phyloP scores from a whole-genome alignment of 2,329 filamentous ascomycete species.

The Fusarium musae region DNA sequence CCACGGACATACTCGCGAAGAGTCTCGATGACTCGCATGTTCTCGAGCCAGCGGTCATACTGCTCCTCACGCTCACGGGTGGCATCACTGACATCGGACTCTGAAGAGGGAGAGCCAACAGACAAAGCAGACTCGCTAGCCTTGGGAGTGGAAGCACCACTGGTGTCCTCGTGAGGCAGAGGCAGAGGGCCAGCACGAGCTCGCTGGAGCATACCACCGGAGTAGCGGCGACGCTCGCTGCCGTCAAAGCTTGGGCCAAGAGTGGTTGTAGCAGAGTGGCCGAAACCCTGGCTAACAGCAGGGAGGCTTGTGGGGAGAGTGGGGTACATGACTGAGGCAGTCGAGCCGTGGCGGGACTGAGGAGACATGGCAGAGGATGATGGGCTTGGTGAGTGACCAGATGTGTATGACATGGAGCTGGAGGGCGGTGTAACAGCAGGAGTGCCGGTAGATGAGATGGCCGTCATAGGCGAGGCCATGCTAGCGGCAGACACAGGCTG shows the following conservation, averaged over 20 bases:
- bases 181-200: slow-evolving; percentile 59
- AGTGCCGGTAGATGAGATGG: slow-evolving; percentile 72
- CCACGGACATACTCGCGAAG: slow-evolving; percentile 68
- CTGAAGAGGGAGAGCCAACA: slow-evolving; percentile 65
- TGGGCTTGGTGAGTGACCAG: slow-evolving; percentile 78
- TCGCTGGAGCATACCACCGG: slow-evolving; percentile 74
- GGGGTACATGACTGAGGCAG: slow-evolving; percentile 76
- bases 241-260: slow-evolving; percentile 74
- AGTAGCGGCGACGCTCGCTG: slow-evolving; percentile 72
- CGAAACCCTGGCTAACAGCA: slow-evolving; percentile 75
- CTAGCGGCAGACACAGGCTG: slow-evolving; percentile 62
- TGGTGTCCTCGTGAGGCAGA: slow-evolving; percentile 50
- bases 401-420: slow-evolving; percentile 80
- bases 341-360: slow-evolving; percentile 69
- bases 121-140: slow-evolving; percentile 55
- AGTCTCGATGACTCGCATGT: slow-evolving; percentile 72
- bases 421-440: slow-evolving; percentile 82
- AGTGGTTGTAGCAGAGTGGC: slow-evolving; percentile 75
- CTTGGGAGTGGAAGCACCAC: slow-evolving; percentile 58
- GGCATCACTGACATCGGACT: slow-evolving; percentile 63
- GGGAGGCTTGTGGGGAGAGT: slow-evolving; percentile 67
- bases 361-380: slow-evolving; percentile 79
- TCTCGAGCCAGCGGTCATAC: slow-evolving; percentile 73
- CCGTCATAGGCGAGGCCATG: slow-evolving; percentile 70
- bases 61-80: slow-evolving; percentile 69